Conservation (phyloP, 176 grass and related monocot genomes). For the Aegilops sharonensis region DNA sequence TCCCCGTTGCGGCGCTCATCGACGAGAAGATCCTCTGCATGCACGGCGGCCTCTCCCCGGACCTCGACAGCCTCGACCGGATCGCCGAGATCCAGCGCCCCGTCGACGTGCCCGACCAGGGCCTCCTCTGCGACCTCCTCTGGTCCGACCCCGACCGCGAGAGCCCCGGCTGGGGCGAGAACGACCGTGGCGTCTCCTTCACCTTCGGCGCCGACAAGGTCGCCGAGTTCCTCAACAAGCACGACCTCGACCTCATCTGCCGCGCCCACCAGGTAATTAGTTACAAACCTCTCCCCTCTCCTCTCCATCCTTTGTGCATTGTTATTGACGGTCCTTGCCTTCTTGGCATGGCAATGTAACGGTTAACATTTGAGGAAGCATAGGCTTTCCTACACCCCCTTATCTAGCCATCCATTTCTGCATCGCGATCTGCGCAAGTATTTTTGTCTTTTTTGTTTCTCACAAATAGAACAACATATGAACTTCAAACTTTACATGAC, state of each 20-base stretch:
- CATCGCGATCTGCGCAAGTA: too few species aligned
- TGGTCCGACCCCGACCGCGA: constrained; percentile 65
- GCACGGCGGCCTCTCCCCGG: constrained; percentile 64
- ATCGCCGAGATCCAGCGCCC: constrained; percentile 54
- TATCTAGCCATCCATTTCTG: too few species aligned
- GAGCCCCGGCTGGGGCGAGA: constrained; percentile 47
- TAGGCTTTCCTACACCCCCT: too few species aligned
- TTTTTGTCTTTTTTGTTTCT: too few species aligned
- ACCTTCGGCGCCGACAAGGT: constrained; percentile 66
- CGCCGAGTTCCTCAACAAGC: constrained; percentile 50
- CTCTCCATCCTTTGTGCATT: too few species aligned
- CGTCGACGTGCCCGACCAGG: constrained; percentile 59
- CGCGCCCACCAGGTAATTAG: constrained; percentile 20
- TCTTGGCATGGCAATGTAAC: too few species aligned
- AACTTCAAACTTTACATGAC: too few species aligned
- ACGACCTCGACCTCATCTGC: constrained; percentile 69
- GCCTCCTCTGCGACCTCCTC: constrained; percentile 63
- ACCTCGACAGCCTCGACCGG: constrained; percentile 44
- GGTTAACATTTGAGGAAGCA: too few species aligned
- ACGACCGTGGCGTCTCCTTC: constrained; percentile 69
- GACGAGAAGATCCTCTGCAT: constrained; percentile 68
- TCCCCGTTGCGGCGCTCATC: constrained; percentile 54
- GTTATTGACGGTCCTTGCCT: too few species aligned
- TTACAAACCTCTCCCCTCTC: too few species aligned
- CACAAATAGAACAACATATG: too few species aligned